Percentiles rank a stretch among this genome's conserved stretches.
Evolutionary conservation across 2,329 filamentous ascomycete genomes (phyloP).

Genomic region (Aphanocladium album): DNA sequence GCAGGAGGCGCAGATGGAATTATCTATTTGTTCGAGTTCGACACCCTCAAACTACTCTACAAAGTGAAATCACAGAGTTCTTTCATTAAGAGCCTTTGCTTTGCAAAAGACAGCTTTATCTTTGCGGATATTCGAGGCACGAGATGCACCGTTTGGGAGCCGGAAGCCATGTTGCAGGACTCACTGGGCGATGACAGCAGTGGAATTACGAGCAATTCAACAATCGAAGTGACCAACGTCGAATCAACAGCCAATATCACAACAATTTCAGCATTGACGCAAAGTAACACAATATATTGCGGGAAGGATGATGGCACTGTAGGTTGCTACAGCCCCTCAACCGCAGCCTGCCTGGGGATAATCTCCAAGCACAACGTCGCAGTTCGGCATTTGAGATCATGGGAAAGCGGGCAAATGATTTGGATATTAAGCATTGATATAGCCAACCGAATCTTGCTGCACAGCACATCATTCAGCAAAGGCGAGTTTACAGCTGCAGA

Average conservation of each 20-base stretch:
- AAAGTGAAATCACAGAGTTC: conserved; percentile 20
- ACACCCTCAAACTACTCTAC: conserved; percentile 26
- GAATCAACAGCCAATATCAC: conserved; percentile 25
- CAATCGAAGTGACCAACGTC: conserved; percentile 20
- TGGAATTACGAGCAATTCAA: conserved; percentile 17
- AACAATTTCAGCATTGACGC: conserved; percentile 21
- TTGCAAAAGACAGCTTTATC: conserved; percentile 26
- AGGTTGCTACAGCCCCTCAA: conserved; percentile 21
- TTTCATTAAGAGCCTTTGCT: conserved; percentile 28
- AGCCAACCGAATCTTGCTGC: background rate
- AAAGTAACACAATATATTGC: conserved; percentile 25
- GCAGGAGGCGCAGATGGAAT: conserved; percentile 20
- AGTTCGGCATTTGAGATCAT: background rate
- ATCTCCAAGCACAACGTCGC: background rate
- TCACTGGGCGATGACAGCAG: conserved; percentile 23
- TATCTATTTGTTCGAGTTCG: conserved; percentile 26
- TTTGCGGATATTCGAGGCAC: conserved; percentile 30
- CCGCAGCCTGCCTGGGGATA: background rate
- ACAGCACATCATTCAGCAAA: background rate
- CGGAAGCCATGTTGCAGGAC: conserved; percentile 23
- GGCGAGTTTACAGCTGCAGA: background rate
- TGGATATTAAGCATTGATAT: background rate
- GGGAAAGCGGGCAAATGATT: background rate
- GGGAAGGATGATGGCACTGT: conserved; percentile 33
- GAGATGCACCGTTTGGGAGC: conserved; percentile 34